These are phyloP conservation scores for Kodamaea derodonti DNA, from an alignment of 1,139 yeast genomes.

Conservation along the genomic window DNA sequence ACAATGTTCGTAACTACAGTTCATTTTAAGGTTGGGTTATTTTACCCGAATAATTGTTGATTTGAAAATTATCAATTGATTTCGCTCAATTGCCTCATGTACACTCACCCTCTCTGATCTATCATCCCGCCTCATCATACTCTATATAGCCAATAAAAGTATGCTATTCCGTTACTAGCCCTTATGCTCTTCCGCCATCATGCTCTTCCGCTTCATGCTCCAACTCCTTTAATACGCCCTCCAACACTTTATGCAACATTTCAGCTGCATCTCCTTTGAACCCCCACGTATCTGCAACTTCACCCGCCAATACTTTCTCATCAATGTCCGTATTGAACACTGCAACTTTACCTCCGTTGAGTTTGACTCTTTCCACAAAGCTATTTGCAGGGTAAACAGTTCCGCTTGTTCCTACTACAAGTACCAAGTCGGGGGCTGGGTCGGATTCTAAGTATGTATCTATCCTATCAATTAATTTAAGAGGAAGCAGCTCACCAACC, in stretches of 20 bases:
- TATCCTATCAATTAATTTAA: constrained; percentile 56
- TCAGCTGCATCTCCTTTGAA: constrained; percentile 80
- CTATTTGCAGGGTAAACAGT: constrained; percentile 90
- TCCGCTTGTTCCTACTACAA: constrained; percentile 84
- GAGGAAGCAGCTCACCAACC: constrained; percentile 84
- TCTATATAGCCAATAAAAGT: too few species aligned
- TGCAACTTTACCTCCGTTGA: constrained; percentile 78
- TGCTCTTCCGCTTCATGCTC: background rate
- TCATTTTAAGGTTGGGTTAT: too few species aligned
- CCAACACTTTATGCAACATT: constrained; percentile 61
- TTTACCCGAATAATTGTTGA: too few species aligned
- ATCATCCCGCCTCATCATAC: too few species aligned
- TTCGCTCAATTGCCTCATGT: too few species aligned
- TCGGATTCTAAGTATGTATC: constrained; percentile 64
- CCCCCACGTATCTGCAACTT: constrained; percentile 55
- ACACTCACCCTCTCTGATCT: too few species aligned
- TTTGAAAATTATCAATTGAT: too few species aligned
- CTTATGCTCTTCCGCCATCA: too few species aligned
- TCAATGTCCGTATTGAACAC: constrained; percentile 72
- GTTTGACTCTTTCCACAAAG: constrained; percentile 71
- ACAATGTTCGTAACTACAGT: too few species aligned
- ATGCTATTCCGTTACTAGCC: too few species aligned
- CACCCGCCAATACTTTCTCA: constrained; percentile 35
- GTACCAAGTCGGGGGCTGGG: constrained; percentile 60
- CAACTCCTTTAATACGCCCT: constrained; percentile 38